These are phyloP conservation scores for Helianthus annuus DNA, from an alignment of 129 eudicot species.

Conservation along the genomic window HanXRQr2.0-SUNRISE NC_035448.2:154384313-154384812, in stretches of 20 bases:
- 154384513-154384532: neutral
- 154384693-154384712: conserved; percentile 67
- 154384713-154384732: conserved; percentile 49
- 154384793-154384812: conserved; percentile 58
- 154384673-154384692: conserved; percentile 77
- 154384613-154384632: conserved; percentile 7
- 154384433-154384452: conserved; percentile 99
- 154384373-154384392: conserved; percentile 28
- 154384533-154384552: neutral
- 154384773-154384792: conserved; percentile 15
- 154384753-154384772: neutral
- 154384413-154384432: conserved; percentile 92
- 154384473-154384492: neutral
- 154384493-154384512: neutral
- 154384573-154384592: neutral
- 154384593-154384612: neutral
- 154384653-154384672: conserved; percentile 88
- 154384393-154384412: conserved; percentile 95
- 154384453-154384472: conserved; percentile 50
- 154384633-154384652: neutral
- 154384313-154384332: neutral
- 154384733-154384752: neutral
- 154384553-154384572: neutral
- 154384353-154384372: neutral
- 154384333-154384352: neutral